Evolutionary conservation across 495 filamentous ascomycete genomes (phyloP), one percentile per base, ranked within the genome.

Genomic region (Delitschia confertaspora): DNA sequence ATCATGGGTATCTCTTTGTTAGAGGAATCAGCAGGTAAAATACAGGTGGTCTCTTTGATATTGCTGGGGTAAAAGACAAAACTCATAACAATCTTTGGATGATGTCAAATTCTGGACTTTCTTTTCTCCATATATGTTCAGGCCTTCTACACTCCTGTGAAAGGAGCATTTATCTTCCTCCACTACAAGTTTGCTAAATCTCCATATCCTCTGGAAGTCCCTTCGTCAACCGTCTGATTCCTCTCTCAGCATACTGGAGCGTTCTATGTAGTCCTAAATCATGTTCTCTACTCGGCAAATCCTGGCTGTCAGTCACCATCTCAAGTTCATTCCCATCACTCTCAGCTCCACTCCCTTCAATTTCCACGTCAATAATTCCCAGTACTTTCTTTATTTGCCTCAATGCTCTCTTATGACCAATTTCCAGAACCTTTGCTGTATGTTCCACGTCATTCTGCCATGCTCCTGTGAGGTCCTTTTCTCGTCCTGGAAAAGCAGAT

Each of bases 191-290:
- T n/a, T n/a, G n/a, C n/a, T 7, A 32, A 17, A 18, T 19, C 18
- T 21, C 23, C 22, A 32, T 37, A 26, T 49, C 27, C 19, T 8
- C 32, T 11, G 51, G 51, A 25, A 64, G 38, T 11, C 42, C 42
- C 33, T 58, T 67, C 2, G 57, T 47, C 20, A 68, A 22, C 36
- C 55, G 63, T 47, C 49, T 59, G 0, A 60, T 42, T 32, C 60
- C 65, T 41, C 58, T 65, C 32, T 63, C 47, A n/a, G 59, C 57
- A 48, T 64, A 59, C 35, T 42, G 54, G 7, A 57, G 58, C 7
- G 53, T 47, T 30, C 37, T 46, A 17, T 16, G 30, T 10, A 55
- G 32, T 32, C 46, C 51, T 7, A 33, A 35, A 6, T 53, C 34
- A 19, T 34, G 24, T 9, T 11, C 24, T 32, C n/a, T 33, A 16